Percentiles rank a stretch among this genome's conserved stretches.
Evolutionary conservation across 495 filamentous ascomycete species (phyloP).

Genomic region (Staphylotrichum longicolle): DNA sequence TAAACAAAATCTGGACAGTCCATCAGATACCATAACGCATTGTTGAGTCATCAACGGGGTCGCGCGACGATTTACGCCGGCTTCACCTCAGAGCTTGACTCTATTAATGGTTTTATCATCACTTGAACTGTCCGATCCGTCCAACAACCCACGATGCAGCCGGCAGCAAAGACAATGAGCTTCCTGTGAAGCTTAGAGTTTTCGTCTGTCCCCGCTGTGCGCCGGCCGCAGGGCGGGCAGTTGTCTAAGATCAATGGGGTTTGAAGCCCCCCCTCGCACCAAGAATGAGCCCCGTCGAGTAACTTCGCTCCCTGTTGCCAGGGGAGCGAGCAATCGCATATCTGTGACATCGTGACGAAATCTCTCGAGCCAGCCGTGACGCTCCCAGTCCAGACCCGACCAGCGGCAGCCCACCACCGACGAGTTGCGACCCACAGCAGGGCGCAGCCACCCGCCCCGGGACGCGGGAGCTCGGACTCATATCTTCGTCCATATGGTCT

Average conservation of each 20-base stretch:
- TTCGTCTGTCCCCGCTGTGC: conserved; percentile 31
- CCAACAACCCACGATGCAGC: conserved; percentile 33
- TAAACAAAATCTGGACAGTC: conserved; percentile 45
- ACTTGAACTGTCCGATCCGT: conserved; percentile 61
- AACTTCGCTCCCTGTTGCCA: conserved; percentile 60
- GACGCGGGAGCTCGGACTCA: conserved; percentile 65
- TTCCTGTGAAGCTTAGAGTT: conserved; percentile 52
- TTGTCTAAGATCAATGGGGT: background rate
- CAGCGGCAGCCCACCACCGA: conserved; percentile 42
- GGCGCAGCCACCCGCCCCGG: conserved; percentile 34
- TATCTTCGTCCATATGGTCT: conserved; percentile 77
- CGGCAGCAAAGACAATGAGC: conserved; percentile 32
- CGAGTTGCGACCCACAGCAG: conserved; percentile 40
- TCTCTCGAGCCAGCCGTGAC: conserved; percentile 46
- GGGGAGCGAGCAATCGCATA: conserved; percentile 87
- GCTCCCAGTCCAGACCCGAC: conserved; percentile 38
- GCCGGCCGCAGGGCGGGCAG: conserved; percentile 18
- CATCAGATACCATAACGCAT: conserved; percentile 93
- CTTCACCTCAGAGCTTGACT: conserved; percentile 97
- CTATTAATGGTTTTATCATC: conserved; percentile 89
- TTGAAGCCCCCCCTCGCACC: conserved; percentile 78
- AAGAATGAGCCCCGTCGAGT: conserved; percentile 99
- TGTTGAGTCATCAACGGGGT: conserved; percentile 59
- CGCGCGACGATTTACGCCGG: conserved; percentile 46
- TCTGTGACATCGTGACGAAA: conserved; percentile 94